Conservation (phyloP, 495 filamentous ascomycete genomes). For the Articulospora tetracladia region DNA sequence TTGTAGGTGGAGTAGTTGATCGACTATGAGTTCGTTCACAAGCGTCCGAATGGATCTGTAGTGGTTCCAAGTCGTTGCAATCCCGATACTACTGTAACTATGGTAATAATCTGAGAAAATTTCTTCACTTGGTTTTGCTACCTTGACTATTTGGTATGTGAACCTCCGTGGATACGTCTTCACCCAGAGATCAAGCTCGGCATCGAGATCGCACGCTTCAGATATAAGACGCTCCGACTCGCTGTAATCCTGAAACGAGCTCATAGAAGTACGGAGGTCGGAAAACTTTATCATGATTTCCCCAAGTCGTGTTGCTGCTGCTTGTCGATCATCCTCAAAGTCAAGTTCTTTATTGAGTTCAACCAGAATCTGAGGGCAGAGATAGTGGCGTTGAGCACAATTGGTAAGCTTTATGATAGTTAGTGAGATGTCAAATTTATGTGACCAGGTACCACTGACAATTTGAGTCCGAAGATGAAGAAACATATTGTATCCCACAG, state of each 20-base stretch:
- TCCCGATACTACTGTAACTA: slow-evolving; percentile 39
- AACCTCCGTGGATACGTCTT: slow-evolving; percentile 29
- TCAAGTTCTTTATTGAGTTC: slow-evolving; percentile 14
- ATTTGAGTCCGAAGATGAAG: slow-evolving; percentile 35
- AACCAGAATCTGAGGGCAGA: slow-evolving; percentile 6
- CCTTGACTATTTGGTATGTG: slow-evolving; percentile 12
- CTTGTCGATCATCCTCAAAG: slow-evolving; percentile 9
- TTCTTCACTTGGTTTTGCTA: slow-evolving; percentile 8
- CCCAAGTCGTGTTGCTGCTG: slow-evolving; percentile 5
- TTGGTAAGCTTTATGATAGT: slow-evolving; percentile 12
- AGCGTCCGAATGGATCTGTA: slow-evolving; percentile 47
- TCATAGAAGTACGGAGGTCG: slow-evolving; percentile 17
- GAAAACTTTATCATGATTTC: slow-evolving; percentile 13
- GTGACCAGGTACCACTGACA: slow-evolving; percentile 5
- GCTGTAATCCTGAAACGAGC: slow-evolving; percentile 23
- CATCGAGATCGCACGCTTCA: slow-evolving; percentile 36
- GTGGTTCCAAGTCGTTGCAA: slow-evolving; percentile 40
- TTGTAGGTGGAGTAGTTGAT: slow-evolving; percentile 27
- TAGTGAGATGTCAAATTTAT: background rate
- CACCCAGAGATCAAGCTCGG: slow-evolving; percentile 38
- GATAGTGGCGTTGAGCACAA: slow-evolving; percentile 13
- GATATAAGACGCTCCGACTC: slow-evolving; percentile 33
- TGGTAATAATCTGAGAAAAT: slow-evolving; percentile 37
- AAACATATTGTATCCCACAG: slow-evolving; percentile 42
- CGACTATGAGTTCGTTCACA: slow-evolving; percentile 34